Evolutionary conservation across 108 stramenopile species (phyloP).

Genomic region (Skeletonema marinoi): DNA sequence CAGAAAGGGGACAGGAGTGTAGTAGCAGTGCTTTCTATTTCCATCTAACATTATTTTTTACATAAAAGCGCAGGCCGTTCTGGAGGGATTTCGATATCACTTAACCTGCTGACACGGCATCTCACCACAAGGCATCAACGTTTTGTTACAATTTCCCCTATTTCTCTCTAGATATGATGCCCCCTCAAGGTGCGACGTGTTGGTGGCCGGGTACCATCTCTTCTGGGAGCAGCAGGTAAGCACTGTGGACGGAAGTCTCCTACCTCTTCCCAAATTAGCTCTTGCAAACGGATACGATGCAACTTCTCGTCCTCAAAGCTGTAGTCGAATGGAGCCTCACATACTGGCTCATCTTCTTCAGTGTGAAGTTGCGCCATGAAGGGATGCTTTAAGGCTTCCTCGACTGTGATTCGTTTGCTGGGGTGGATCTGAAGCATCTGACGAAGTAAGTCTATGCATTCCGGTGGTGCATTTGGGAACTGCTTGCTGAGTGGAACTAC

Average conservation of each 20-base stretch:
- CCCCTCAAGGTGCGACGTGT: slow-evolving; percentile 35
- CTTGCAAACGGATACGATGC: slow-evolving; percentile 77
- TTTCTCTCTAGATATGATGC: slow-evolving; percentile 36
- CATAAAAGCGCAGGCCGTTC: neutral
- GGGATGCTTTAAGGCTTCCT: slow-evolving; percentile 92
- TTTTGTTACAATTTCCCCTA: neutral
- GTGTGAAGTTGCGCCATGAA: slow-evolving; percentile 89
- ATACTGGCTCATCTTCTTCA: slow-evolving; percentile 84
- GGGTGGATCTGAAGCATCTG: slow-evolving; percentile 96
- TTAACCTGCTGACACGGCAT: neutral
- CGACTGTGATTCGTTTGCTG: slow-evolving; percentile 82
- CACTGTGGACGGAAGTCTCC: slow-evolving; percentile 82
- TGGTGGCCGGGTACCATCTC: slow-evolving; percentile 50
- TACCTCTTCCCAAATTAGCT: slow-evolving; percentile 91
- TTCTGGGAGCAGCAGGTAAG: slow-evolving; percentile 69
- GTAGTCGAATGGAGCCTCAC: slow-evolving; percentile 73
- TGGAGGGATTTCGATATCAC: neutral
- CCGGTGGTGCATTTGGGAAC: slow-evolving; percentile 78
- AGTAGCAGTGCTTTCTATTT: neutral
- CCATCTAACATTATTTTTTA: neutral
- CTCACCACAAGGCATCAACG: neutral
- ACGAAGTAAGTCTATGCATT: slow-evolving; percentile 88
- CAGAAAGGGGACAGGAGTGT: neutral
- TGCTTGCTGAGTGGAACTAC: slow-evolving; percentile 58
- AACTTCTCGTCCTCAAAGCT: slow-evolving; percentile 87